A percentile compares a stretch with the other conserved stretches of the same genome.
phyloP scores from a whole-genome alignment of 2,329 filamentous ascomycete genomes.

The Paracamarosporium sp. region DNA sequence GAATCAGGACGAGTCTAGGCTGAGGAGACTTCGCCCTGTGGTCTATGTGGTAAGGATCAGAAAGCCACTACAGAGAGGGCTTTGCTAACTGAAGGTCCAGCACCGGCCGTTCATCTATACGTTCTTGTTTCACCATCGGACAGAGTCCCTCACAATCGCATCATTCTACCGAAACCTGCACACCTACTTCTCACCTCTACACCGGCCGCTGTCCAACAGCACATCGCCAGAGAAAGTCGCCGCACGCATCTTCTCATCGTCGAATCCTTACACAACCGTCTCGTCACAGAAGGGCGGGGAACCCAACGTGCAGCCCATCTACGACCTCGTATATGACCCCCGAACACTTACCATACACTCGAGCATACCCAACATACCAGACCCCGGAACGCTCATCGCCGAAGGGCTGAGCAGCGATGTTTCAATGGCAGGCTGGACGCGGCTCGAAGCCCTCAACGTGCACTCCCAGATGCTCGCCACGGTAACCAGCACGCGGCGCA shows the following conservation, averaged over 20 bases:
- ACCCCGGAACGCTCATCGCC: slow-evolving; percentile 53
- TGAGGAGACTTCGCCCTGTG: slow-evolving; percentile 65
- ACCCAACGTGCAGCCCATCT: slow-evolving; percentile 55
- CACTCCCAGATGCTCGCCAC: slow-evolving; percentile 67
- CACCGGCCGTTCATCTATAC: slow-evolving; percentile 78
- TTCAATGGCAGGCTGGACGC: slow-evolving; percentile 50
- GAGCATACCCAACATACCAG: slow-evolving; percentile 69
- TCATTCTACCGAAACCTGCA: slow-evolving; percentile 59
- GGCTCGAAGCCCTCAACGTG: slow-evolving; percentile 67
- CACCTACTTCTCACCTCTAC: slow-evolving; percentile 57
- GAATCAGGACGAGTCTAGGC: slow-evolving; percentile 8
- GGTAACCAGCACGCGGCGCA: slow-evolving; percentile 57
- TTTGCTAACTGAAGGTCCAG: slow-evolving; percentile 21
- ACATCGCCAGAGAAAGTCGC: slow-evolving; percentile 52
- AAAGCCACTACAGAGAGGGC: not conserved
- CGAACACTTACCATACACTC: slow-evolving; percentile 64
- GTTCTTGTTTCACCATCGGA: slow-evolving; percentile 71
- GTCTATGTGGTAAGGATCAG: slow-evolving; percentile 65
- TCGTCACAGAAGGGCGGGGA: slow-evolving; percentile 38
- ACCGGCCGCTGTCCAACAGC: slow-evolving; percentile 52
- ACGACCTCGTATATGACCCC: slow-evolving; percentile 68
- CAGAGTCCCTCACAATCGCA: slow-evolving; percentile 58
- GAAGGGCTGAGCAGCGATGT: slow-evolving; percentile 41
- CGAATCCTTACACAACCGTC: slow-evolving; percentile 43
- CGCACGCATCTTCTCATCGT: slow-evolving; percentile 48